Evolutionary conservation across 805 yeast species (phyloP), one percentile per base, ranked within the genome.

Genomic region (Candida piceae): DNA sequence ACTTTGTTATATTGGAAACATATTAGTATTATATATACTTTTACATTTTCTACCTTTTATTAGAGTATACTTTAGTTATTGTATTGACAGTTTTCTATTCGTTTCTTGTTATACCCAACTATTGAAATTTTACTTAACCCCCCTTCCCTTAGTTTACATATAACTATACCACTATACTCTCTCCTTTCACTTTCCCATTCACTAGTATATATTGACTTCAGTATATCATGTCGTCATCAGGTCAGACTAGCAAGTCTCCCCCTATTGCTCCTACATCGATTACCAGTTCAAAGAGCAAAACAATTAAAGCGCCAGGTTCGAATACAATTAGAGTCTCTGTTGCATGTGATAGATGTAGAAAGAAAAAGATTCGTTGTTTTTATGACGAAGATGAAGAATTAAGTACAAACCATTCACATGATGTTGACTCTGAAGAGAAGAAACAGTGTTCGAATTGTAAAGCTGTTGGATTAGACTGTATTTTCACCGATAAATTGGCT

Each of bases 261-360:
- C 17, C 38, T 18, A 20, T 20, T 20, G 22, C 9, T 7, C 22
- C 24, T 7, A 13, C 20, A 5, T 35, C 30, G 2, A 22, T 37
- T 5, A 18, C 49, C 12, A 28, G 31, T 4, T 36, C 46, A 8
- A 55, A 56, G 35, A 48, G 60, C 1, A 78, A 76, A 47, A 72
- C 75, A 28, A 85, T 84, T 39, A 72, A 74, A 44, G 73, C 85
- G 2, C 85, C 85, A 2, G 89, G 90, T 2, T 64, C 78, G 11
- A 67, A 72, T 19, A 67, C 73, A 1, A 80, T 77, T 40, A 63
- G 96, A 39, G 84, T 84, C 3, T 89, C 95, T 0, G 96, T 87
- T 55, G 95, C 95, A 0, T 87, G 96, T 59, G 96, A 87, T 55
- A 63, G 97, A 34, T 88, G 96, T 53, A 66, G 96, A 34, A 76